Conservation (phyloP, 106 monocot genomes). For the Amphibolis antarctica region DNA sequence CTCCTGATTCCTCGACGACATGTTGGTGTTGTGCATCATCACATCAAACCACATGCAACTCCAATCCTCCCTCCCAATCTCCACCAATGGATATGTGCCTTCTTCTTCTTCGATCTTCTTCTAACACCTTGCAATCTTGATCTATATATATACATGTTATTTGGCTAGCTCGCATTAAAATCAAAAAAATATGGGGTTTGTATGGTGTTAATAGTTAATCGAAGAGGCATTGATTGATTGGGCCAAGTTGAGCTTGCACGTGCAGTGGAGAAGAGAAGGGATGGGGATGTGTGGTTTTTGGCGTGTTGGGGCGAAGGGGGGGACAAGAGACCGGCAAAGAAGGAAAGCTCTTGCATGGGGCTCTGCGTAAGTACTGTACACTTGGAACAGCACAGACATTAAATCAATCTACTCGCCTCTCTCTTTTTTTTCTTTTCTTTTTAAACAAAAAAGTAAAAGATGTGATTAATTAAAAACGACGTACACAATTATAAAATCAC, state of each 20-base stretch:
- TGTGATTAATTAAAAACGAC: too few species aligned
- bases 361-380: not conserved
- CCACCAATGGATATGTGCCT: not conserved
- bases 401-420: not conserved
- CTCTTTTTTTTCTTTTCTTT: too few species aligned
- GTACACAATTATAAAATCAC: too few species aligned
- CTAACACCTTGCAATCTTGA: too few species aligned
- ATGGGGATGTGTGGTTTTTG: not conserved
- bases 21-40: conserved; percentile 5
- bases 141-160: too few species aligned
- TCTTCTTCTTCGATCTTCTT: too few species aligned
- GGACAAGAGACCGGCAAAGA: conserved; percentile 1
- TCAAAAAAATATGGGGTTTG: too few species aligned
- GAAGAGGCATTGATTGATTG: too few species aligned
- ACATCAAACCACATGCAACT: not conserved
- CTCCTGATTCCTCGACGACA: not conserved
- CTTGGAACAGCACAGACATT: not conserved
- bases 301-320: not conserved
- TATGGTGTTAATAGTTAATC: too few species aligned
- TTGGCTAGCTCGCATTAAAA: too few species aligned
- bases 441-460: too few species aligned
- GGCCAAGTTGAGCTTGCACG: too few species aligned
- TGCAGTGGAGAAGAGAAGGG: not conserved
- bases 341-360: conserved; percentile 1
- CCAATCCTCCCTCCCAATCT: not conserved